Percentiles rank a stretch among this genome's conserved stretches.
phyloP scores from a whole-genome alignment of 768 basidiomycete genomes.

The Candolleomyces efflorescens region DNA sequence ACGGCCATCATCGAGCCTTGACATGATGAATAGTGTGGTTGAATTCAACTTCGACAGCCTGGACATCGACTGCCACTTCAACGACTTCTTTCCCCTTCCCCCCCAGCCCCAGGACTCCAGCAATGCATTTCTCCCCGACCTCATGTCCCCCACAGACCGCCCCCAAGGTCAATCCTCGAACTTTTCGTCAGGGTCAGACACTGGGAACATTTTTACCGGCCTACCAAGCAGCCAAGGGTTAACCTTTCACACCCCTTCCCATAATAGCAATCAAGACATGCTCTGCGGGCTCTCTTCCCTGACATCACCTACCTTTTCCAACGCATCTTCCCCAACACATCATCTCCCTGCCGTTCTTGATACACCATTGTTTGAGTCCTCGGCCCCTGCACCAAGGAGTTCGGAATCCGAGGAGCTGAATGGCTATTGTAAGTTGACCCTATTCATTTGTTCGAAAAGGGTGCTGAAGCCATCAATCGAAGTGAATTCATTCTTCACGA shows the following conservation, averaged over 20 bases:
- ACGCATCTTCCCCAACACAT: background rate
- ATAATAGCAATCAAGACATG: slow-evolving; percentile 16
- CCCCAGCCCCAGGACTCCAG: background rate
- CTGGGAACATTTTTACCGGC: slow-evolving; percentile 29
- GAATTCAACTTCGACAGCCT: slow-evolving; percentile 21
- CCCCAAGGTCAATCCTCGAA: slow-evolving; percentile 17
- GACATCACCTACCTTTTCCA: background rate
- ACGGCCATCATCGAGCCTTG: slow-evolving; percentile 36
- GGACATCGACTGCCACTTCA: slow-evolving; percentile 27
- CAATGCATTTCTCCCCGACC: slow-evolving; percentile 17
- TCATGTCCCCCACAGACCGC: slow-evolving; percentile 23
- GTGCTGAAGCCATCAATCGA: background rate
- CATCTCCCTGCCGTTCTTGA: background rate
- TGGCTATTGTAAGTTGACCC: slow-evolving; percentile 48
- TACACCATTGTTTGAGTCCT: slow-evolving; percentile 22
- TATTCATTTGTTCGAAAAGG: no score
- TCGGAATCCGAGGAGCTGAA: slow-evolving; percentile 46
- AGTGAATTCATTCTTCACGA: slow-evolving; percentile 55
- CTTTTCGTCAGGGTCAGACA: slow-evolving; percentile 30
- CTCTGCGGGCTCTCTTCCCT: slow-evolving; percentile 13
- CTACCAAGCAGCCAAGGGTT: slow-evolving; percentile 22
- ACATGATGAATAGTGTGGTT: slow-evolving; percentile 23
- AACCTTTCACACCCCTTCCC: slow-evolving; percentile 10
- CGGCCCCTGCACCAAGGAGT: slow-evolving; percentile 23
- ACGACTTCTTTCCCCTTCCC: slow-evolving; percentile 26